phyloP scores from a whole-genome alignment of 2,329 filamentous ascomycete genomes.

The Fusarium pininemorale region DNA sequence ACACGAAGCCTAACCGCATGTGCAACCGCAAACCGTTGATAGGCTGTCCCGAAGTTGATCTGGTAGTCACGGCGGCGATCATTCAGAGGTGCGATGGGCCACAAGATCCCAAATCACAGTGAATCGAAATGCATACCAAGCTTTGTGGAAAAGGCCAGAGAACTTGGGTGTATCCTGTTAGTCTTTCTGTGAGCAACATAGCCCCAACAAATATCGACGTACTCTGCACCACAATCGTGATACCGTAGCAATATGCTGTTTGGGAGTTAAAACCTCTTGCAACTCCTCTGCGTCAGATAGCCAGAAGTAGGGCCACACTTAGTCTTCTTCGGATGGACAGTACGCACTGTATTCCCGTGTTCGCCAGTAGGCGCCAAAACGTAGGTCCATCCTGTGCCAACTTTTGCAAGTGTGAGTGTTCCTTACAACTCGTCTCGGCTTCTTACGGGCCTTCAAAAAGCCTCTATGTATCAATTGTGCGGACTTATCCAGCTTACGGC shows the following conservation, averaged over 20 bases:
- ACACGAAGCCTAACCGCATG: background rate
- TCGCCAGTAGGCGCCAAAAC: fast-evolving
- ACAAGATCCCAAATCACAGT: background rate
- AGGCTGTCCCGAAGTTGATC: too few relatives aligned
- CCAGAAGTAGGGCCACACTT: fast-evolving
- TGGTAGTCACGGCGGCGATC: fast-evolving
- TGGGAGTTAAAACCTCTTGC: background rate
- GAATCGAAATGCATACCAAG: background rate
- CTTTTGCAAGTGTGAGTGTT: background rate
- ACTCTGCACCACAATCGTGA: background rate
- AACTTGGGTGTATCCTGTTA: background rate
- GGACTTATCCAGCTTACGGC: background rate
- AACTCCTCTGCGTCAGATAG: too few relatives aligned
- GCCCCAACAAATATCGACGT: background rate
- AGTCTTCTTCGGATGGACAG: fast-evolving
- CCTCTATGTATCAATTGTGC: background rate
- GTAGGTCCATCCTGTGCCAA: background rate
- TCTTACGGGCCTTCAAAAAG: background rate
- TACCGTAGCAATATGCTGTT: background rate
- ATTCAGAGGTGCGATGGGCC: fast-evolving
- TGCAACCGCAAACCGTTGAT: background rate
- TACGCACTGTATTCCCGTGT: background rate
- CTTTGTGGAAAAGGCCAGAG: background rate
- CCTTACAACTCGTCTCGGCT: background rate
- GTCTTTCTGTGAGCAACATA: too few relatives aligned